A percentile compares a stretch with the other conserved stretches of the same genome.
phyloP scores from a whole-genome alignment of 805 yeast species.

The Cyberlindnera saturnus region DNA sequence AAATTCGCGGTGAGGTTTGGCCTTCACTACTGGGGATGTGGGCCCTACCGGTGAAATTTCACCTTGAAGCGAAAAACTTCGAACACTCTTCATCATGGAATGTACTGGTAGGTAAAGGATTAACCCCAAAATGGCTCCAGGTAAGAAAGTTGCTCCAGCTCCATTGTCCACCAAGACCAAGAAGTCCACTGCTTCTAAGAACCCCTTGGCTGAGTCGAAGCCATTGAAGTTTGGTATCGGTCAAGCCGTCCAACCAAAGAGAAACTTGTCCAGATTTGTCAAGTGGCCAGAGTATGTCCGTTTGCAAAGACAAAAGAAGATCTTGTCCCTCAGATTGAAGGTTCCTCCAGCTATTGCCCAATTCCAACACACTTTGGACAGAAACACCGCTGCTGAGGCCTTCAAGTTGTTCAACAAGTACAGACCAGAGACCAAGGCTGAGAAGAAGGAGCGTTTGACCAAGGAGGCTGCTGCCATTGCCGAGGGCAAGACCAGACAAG shows the following conservation, averaged over 20 bases:
- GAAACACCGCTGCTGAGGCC: slow-evolving; percentile 96
- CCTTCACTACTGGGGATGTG: too few relatives aligned
- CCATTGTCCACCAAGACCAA: slow-evolving; percentile 85
- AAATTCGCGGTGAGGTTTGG: too few relatives aligned
- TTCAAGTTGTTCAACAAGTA: slow-evolving; percentile 98
- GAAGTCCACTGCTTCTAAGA: slow-evolving; percentile 56
- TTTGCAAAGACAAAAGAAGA: slow-evolving; percentile 98
- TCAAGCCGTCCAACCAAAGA: slow-evolving; percentile 90
- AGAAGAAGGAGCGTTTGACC: slow-evolving; percentile 98
- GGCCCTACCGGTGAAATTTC: too few relatives aligned
- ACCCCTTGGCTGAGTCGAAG: slow-evolving; percentile 84
- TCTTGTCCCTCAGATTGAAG: slow-evolving; percentile 90
- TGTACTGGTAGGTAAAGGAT: too few relatives aligned
- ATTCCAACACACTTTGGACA: slow-evolving; percentile 93
- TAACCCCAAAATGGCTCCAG: slow-evolving; percentile 17
- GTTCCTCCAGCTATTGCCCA: slow-evolving; percentile 99
- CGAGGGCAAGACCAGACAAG: slow-evolving; percentile 95
- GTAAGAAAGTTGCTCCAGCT: slow-evolving; percentile 95
- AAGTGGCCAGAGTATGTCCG: slow-evolving; percentile 99
- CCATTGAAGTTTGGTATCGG: slow-evolving; percentile 97
- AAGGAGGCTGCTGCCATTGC: slow-evolving; percentile 99
- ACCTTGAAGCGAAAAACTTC: too few relatives aligned
- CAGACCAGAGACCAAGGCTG: slow-evolving; percentile 96
- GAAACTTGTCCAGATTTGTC: slow-evolving; percentile 94
- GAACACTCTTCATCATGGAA: too few relatives aligned